These are phyloP conservation scores for Bretschneidera sinensis DNA, from an alignment of 345 rosid genomes.

Conservation along the genomic window DNA sequence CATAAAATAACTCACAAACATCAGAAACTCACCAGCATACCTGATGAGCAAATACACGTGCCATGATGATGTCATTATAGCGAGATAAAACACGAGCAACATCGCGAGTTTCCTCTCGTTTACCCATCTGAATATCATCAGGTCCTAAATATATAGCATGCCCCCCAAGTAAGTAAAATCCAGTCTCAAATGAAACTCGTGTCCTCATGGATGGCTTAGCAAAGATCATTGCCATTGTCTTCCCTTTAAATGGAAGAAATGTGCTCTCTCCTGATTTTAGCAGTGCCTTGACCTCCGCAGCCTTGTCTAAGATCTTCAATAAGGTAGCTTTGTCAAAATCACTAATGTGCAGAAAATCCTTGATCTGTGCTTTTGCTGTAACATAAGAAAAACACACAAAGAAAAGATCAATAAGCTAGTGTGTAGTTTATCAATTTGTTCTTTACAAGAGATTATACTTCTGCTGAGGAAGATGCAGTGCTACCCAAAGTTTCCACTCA, in stretches of 20 bases:
- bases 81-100: slow-evolving; percentile 88
- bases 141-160: slow-evolving; percentile 94
- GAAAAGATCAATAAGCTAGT: neutral
- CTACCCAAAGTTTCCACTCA: neutral
- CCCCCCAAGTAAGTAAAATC: slow-evolving; percentile 91
- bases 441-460: neutral
- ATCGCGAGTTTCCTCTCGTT: slow-evolving; percentile 90
- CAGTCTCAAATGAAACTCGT: slow-evolving; percentile 92
- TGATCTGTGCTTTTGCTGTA: slow-evolving; percentile 43
- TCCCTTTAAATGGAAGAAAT: slow-evolving; percentile 79
- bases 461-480: neutral
- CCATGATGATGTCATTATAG: slow-evolving; percentile 93
- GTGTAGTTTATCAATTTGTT: neutral
- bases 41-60: slow-evolving; percentile 97
- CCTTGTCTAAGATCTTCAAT: slow-evolving; percentile 61
- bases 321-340: slow-evolving; percentile 86
- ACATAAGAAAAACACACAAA: slow-evolving; percentile 12
- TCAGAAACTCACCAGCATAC: slow-evolving; percentile 73
- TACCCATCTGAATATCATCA: slow-evolving; percentile 94
- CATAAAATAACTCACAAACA: slow-evolving; percentile 9
- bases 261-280: slow-evolving; percentile 83
- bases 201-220: slow-evolving; percentile 98
- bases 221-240: slow-evolving; percentile 94
- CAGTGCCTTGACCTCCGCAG: slow-evolving; percentile 76
- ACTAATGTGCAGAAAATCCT: slow-evolving; percentile 73